Evolutionary conservation across 2,329 filamentous ascomycete genomes (phyloP), one percentile per base, ranked within the genome.

Genomic region (Colletotrichum musae): DNA sequence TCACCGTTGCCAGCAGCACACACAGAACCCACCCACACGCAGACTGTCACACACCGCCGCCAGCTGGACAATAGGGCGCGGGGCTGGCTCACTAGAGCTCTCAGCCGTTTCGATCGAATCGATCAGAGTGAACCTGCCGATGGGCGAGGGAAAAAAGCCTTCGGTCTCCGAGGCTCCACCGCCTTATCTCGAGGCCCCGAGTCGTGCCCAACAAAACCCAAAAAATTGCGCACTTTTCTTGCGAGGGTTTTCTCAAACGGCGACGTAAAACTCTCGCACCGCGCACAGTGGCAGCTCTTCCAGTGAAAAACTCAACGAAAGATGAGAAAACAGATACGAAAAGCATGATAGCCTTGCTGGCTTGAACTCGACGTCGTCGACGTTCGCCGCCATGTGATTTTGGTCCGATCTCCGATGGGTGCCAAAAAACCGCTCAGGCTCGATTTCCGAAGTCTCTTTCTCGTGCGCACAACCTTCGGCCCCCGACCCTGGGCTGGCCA

Each of bases 111-210:
- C 32, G 32, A 36, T 36, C 32, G 32, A 36, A 9, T 36, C 32
- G 32, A 36, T 36, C 32, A 36, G 7, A 36, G 32, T 36, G 9
- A 36, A 7, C 32, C 32, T 36, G 32, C 32, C 32, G 32, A 36
- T 10, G 32, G 32, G 32, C 32, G 32, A 36, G 32, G 26, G 21
- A 2, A 16, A 16, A 43, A 43, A 43, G 16, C 41, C 41, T 45
- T 58, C 61, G 61, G 61, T 64, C 43, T 64, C 61, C 61, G 61
- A 64, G 36, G 45, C 52, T 58, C 61, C 61, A 53, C 61, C 48
- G 26, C 60, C 60, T 63, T 63, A 57, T 63, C 60, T 12, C 57
- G n/a, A 41, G 43, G 60, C 39, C 43, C 45, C 52, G 60, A 57
- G 52, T 63, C 60, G 60, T 63, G 51, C 60, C 39, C 48, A 36